phyloP scores from a whole-genome alignment of 2,329 filamentous ascomycete species.

The Coleophoma eucalyptorum region DNA sequence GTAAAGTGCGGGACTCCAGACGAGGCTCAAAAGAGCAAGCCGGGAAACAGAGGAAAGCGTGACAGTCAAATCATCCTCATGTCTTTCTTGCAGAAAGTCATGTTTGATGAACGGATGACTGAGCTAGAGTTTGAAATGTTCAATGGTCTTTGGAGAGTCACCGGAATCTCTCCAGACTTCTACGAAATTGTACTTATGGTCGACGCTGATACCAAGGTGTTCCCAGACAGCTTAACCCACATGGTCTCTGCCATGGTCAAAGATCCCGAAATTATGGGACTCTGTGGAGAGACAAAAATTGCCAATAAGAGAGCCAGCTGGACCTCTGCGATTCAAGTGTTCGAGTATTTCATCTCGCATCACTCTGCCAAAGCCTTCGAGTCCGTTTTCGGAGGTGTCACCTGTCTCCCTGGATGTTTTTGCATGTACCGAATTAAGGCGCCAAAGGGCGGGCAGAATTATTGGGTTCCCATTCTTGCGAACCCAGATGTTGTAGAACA shows the following conservation, averaged over 20 bases:
- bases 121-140: slow-evolving; percentile 99
- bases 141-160: slow-evolving; percentile 98
- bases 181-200: slow-evolving; percentile 99
- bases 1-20: slow-evolving; percentile 95
- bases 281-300: slow-evolving; percentile 99
- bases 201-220: slow-evolving; percentile 98
- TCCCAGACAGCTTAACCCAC: slow-evolving; percentile 96
- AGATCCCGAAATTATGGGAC: slow-evolving; percentile 97
- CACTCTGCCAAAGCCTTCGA: slow-evolving; percentile 97
- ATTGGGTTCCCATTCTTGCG: slow-evolving; percentile 97
- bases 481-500: slow-evolving; percentile 99
- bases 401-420: slow-evolving; percentile 97
- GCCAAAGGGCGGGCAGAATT: slow-evolving; percentile 96
- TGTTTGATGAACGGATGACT: slow-evolving; percentile 99
- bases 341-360: slow-evolving; percentile 99
- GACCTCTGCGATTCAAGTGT: slow-evolving; percentile 98
- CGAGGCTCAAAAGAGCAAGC: slow-evolving; percentile 77
- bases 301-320: slow-evolving; percentile 94
- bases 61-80: slow-evolving; percentile 99
- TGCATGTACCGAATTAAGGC: slow-evolving; percentile 99
- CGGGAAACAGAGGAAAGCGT: slow-evolving; percentile 96
- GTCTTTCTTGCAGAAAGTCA: slow-evolving; percentile 99
- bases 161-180: slow-evolving; percentile 95
- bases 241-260: slow-evolving; percentile 99
- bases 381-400: slow-evolving; percentile 97